These are phyloP conservation scores for Salix exigua DNA, from an alignment of 345 rosid species.

Conservation along the genomic window DNA sequence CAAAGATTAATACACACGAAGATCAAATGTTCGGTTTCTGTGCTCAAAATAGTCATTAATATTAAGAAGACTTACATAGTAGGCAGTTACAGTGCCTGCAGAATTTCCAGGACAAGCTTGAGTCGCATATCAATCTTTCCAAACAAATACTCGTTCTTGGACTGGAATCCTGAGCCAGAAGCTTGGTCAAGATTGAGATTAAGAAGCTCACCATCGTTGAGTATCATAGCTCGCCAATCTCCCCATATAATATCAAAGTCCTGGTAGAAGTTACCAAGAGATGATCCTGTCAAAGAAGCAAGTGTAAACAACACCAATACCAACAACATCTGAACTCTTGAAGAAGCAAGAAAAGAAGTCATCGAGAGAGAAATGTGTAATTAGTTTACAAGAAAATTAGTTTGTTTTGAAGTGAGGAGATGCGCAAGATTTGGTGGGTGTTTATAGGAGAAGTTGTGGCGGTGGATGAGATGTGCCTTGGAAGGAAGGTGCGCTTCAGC, in stretches of 20 bases:
- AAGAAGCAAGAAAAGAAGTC: no score
- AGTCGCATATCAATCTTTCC: background rate
- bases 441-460: background rate
- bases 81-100: background rate
- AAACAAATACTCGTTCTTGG: background rate
- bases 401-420: no score
- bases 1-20: background rate
- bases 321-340: no score
- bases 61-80: background rate
- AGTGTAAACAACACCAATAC: no score
- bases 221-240: background rate
- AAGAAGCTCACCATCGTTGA: background rate
- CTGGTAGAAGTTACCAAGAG: no score
- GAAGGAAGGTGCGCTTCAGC: background rate
- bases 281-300: no score
- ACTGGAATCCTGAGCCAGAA: background rate
- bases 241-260: background rate
- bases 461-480: background rate
- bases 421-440: no score
- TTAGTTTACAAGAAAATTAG: no score
- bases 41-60: background rate
- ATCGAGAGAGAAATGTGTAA: no score
- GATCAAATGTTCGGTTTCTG: background rate
- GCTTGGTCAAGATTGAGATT: background rate
- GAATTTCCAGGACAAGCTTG: background rate